Base-by-base conservation (phyloP, 208 protist genomes). In the Angomonas ambiguus region DNA sequence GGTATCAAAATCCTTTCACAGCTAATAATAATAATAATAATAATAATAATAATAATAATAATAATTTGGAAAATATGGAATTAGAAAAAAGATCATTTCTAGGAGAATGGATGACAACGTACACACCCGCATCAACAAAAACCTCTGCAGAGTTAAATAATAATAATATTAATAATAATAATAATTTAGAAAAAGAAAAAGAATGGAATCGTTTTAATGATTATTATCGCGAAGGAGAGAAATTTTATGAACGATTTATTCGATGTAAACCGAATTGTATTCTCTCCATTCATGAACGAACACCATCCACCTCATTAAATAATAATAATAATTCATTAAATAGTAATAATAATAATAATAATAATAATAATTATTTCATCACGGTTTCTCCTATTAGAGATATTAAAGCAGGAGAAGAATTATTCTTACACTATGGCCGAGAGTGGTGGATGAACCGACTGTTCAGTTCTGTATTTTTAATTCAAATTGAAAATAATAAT, bases 371-470 rank as follows among this genome's bases (percentile, higher is more conserved):
- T 25, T 57, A 53, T 6, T 69, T 93, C 20, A 63, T 93, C 11
- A 87, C 75, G 30, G 65, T 95, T 10, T 49, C 80, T 13, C 82
- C 90, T 30, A 72, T 95, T 24, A 60, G 76, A 22, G 78, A 93
- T 42, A 51, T 95, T 4, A 38, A 62, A 1, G 79, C 72, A n/a
- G 90, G 87, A 16, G 80, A 87, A 1, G 90, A 95, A 76, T 65
- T 95, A 49, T 64, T 90, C 16, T 60, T 93, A 35, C 87, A 93
- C 76, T 95, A 95, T 67, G 87, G 90, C 28, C 76, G 87, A 2
- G 87, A 92, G 71, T 95, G 90, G 90, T 95, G 90, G 90, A 87
- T 80, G 10, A 71, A 86, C 8, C 80, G 81, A 13, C 63, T 93
- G 31, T 79, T 95, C 28, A 81, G 75, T 27, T 62, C 48, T 65